Percentiles rank a stretch among this genome's conserved stretches.
Evolutionary conservation across 345 rosid species (phyloP).

Genomic region (Syzygium grande): DNA sequence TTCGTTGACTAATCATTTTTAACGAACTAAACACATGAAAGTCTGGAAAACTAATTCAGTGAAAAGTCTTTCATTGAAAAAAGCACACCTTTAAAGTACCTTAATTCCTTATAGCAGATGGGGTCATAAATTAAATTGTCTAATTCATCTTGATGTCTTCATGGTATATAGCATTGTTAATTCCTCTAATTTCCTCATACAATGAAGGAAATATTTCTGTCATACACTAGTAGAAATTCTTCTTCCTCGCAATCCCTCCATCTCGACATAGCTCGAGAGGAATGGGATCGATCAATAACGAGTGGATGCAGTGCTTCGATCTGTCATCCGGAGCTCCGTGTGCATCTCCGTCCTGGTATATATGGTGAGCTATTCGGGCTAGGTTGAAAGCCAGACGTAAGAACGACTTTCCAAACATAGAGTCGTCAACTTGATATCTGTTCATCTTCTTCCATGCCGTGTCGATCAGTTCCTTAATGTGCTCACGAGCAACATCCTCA

Average conservation of each 20-base stretch:
- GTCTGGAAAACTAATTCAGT: not conserved
- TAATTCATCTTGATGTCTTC: not conserved
- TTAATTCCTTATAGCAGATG: not conserved
- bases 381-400: conserved; percentile 11
- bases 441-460: conserved; percentile 31
- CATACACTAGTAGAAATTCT: not conserved
- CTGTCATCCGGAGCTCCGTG: conserved; percentile 22
- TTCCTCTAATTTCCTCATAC: not conserved
- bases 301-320: conserved; percentile 6
- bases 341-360: conserved; percentile 26
- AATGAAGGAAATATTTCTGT: not conserved
- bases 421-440: not conserved
- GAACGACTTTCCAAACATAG: conserved; percentile 9
- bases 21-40: not conserved
- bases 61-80: not conserved
- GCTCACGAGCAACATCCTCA: conserved; percentile 12
- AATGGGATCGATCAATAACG: conserved; percentile 23
- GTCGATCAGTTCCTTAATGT: conserved; percentile 15
- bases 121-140: not conserved
- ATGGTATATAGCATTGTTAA: not conserved
- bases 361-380: conserved; percentile 15
- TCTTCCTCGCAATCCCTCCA: not conserved
- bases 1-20: not conserved
- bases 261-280: not conserved
- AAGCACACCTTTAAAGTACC: not conserved